Percentiles rank a stretch among this genome's conserved stretches.
These are phyloP conservation scores for Trypanosoma caninum DNA, from an alignment of 208 protist genomes.

Conservation along the genomic window DNA sequence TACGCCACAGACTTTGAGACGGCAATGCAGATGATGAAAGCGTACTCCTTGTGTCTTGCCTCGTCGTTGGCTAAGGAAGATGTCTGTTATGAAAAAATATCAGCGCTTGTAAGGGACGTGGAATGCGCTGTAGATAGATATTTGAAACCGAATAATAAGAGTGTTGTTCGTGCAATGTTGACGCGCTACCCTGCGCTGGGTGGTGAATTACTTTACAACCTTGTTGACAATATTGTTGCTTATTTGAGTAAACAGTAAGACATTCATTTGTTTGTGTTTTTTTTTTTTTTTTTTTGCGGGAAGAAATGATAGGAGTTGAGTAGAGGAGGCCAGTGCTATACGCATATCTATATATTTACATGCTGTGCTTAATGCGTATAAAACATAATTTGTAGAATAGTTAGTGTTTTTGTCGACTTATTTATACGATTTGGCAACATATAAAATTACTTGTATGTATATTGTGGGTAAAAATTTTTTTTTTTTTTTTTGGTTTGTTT, in stretches of 20 bases:
- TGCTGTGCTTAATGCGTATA: too few species aligned
- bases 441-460: too few species aligned
- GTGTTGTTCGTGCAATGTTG: constrained; percentile 40
- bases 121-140: constrained; percentile 27
- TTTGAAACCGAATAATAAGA: constrained; percentile 16
- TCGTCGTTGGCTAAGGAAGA: constrained; percentile 20
- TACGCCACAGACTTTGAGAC: constrained; percentile 36
- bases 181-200: constrained; percentile 54
- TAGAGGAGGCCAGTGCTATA: too few species aligned
- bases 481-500: constrained; percentile 3
- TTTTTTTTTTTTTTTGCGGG: constrained; percentile 7
- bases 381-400: too few species aligned
- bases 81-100: constrained; percentile 28
- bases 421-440: too few species aligned
- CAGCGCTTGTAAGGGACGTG: constrained; percentile 20
- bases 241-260: constrained; percentile 29
- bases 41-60: constrained; percentile 38
- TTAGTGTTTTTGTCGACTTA: too few species aligned
- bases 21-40: constrained; percentile 32
- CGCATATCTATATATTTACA: too few species aligned
- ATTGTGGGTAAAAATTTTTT: not conserved
- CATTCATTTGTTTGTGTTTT: constrained; percentile 12
- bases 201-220: constrained; percentile 35
- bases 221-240: constrained; percentile 41
- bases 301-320: too few species aligned